These are phyloP conservation scores for Alternaria dauci DNA, from an alignment of 2,329 filamentous ascomycete species.

Conservation along the genomic window DNA sequence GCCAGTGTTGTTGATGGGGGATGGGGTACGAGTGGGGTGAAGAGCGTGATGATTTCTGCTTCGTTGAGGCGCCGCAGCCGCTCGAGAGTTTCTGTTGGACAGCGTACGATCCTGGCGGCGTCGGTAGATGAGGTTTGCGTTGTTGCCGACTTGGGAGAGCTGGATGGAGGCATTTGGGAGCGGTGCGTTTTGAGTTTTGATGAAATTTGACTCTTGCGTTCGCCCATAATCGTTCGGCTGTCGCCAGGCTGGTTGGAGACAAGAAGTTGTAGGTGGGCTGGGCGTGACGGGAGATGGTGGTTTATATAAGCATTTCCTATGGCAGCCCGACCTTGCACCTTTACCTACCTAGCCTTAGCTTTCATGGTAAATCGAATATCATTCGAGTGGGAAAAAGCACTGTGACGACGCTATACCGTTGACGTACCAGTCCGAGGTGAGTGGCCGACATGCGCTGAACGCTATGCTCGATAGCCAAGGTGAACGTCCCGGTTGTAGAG, in stretches of 20 bases:
- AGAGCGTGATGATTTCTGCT: slow-evolving; percentile 54
- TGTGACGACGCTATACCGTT: slow-evolving; percentile 5
- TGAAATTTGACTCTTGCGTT: not conserved
- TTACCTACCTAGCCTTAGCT: slow-evolving; percentile 9
- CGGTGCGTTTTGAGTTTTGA: slow-evolving; percentile 6
- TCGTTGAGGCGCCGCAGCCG: slow-evolving; percentile 48
- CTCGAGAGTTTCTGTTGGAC: slow-evolving; percentile 32
- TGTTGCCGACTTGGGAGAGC: not conserved
- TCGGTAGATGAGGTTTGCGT: slow-evolving; percentile 18
- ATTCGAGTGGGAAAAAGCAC: slow-evolving; percentile 15
- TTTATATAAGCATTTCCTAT: not conserved
- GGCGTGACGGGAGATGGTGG: not conserved
- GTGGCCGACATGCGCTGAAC: slow-evolving; percentile 21
- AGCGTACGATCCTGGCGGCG: slow-evolving; percentile 36
- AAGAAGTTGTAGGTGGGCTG: not conserved
- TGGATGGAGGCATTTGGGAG: not conserved
- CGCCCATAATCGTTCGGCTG: not conserved
- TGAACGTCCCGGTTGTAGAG: slow-evolving; percentile 29
- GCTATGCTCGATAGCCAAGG: slow-evolving; percentile 23
- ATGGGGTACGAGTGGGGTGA: slow-evolving; percentile 65
- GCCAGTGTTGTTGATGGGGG: slow-evolving; percentile 42
- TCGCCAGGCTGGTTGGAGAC: not conserved
- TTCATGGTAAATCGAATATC: slow-evolving; percentile 8
- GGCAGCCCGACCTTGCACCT: slow-evolving; percentile 4
- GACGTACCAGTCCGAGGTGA: slow-evolving; percentile 19